phyloP scores from a whole-genome alignment of 176 grass and related monocot species.

The Cocos nucifera region DNA sequence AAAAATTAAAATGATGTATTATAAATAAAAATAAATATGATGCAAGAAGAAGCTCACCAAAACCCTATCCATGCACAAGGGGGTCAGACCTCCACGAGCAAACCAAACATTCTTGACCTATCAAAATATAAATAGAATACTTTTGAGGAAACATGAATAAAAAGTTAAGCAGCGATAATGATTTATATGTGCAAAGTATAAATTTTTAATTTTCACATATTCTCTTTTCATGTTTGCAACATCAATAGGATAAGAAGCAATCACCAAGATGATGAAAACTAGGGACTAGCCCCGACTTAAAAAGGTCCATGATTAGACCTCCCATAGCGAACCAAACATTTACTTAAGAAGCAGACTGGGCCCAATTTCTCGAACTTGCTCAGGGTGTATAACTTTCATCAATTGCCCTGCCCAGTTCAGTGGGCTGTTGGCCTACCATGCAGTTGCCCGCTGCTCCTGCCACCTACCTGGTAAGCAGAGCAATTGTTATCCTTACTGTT shows the following conservation, averaged over 20 bases:
- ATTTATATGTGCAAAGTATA: background rate
- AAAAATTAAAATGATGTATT: background rate
- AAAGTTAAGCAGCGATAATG: background rate
- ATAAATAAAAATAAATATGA: background rate
- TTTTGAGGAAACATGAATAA: background rate
- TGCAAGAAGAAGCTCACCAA: constrained; percentile 30
- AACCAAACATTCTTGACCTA: constrained; percentile 55
- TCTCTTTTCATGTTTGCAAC: no score
- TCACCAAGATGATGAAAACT: no score
- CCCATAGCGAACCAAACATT: no score
- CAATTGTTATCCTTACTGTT: no score
- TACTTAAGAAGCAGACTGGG: no score
- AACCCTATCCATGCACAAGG: constrained; percentile 54
- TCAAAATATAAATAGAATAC: background rate
- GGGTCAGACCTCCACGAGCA: constrained; percentile 39
- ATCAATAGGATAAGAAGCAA: no score
- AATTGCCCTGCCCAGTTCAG: background rate
- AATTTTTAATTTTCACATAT: no score
- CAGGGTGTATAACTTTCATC: no score
- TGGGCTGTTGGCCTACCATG: constrained; percentile 1
- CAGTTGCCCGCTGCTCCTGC: background rate
- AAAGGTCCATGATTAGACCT: no score
- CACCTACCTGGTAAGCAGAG: background rate
- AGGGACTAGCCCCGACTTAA: no score
- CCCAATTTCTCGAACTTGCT: no score